Base-by-base conservation (phyloP, 2,329 filamentous ascomycete species). In the Sporothrix humicola region DNA sequence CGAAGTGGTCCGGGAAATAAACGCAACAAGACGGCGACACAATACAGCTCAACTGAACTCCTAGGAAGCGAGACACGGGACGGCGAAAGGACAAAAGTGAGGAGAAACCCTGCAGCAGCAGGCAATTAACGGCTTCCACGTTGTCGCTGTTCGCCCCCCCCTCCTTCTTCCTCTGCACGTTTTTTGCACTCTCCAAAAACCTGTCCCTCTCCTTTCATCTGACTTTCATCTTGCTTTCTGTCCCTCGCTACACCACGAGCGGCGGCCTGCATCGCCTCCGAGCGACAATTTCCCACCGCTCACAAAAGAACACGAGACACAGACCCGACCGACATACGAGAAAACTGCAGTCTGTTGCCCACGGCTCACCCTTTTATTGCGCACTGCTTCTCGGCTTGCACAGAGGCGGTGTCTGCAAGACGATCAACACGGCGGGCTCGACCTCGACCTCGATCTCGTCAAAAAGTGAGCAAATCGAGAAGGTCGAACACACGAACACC, bases 41-140 rank as follows among this genome's bases (percentile, higher is more conserved):
- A 50, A 58, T 56, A 5, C 52, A 20, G 13, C 69, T 70, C 37
- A 52, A 31, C 26, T 65, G 44, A 54, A n/a, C 26, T 54, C 46
- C 63, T 44, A 20, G 10, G 12, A 12, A 71, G 44, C 46, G 23
- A 68, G 52, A 72, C 73, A 70, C 56, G 54, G 61, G 42, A 70
- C 54, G 46, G 48, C 50, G 66, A 58, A 58, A 44, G 10, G 68
- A 46, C 54, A 42, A 54, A 37, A 69, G 48, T 61, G 58, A 52
- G 54, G 20, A 46, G 66, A 61, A 17, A 26, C 37, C 13, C 68
- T 58, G 59, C 73, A 52, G 56, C 73, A 72, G 69, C 74, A 73
- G 59, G 74, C 75, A 76, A 76, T 76, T 59, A 76, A 73, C 73
- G 63, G 50, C 74, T 20, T 75, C 74, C 75, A 76, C 74, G 75